Percentiles rank a stretch among this genome's conserved stretches.
Evolutionary conservation across 768 basidiomycete species (phyloP).

Genomic region (Pisolithus sp.): DNA sequence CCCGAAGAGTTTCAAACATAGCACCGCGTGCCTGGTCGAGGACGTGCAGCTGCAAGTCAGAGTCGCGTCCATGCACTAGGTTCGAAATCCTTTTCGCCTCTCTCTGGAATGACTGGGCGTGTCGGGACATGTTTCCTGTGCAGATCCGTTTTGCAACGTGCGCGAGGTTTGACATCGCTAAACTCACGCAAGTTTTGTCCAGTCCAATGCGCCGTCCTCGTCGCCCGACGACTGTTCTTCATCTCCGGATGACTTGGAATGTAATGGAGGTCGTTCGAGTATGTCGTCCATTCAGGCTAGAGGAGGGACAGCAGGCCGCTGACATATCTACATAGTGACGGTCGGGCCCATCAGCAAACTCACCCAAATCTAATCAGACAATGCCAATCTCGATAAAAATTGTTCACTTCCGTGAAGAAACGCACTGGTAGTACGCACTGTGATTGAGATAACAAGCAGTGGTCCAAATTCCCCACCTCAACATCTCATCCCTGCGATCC

Average conservation of each 20-base stretch:
- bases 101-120: constrained; percentile 81
- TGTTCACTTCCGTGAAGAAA: no score
- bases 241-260: constrained; percentile 23
- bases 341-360: no score
- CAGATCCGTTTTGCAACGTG: constrained; percentile 1
- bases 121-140: constrained; percentile 20
- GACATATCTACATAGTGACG: no score
- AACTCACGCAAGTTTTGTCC: constrained; percentile 67
- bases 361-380: no score
- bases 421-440: no score
- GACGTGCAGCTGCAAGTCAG: constrained; percentile 73
- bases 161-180: constrained; percentile 1
- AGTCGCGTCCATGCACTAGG: constrained; percentile 59
- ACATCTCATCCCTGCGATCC: constrained; percentile 45
- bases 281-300: constrained; percentile 50
- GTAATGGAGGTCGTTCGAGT: constrained; percentile 38
- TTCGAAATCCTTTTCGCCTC: constrained; percentile 98
- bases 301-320: no score
- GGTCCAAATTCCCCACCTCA: constrained; percentile 59
- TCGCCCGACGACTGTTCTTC: constrained; percentile 56
- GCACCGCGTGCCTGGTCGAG: constrained; percentile 75
- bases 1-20: constrained; percentile 78
- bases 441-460: no score
- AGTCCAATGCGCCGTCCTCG: constrained; percentile 77
- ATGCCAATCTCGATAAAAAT: no score